A percentile compares a stretch with the other conserved stretches of the same genome.
Evolutionary conservation across 495 filamentous ascomycete genomes (phyloP).

Genomic region (Xylaria sp.): DNA sequence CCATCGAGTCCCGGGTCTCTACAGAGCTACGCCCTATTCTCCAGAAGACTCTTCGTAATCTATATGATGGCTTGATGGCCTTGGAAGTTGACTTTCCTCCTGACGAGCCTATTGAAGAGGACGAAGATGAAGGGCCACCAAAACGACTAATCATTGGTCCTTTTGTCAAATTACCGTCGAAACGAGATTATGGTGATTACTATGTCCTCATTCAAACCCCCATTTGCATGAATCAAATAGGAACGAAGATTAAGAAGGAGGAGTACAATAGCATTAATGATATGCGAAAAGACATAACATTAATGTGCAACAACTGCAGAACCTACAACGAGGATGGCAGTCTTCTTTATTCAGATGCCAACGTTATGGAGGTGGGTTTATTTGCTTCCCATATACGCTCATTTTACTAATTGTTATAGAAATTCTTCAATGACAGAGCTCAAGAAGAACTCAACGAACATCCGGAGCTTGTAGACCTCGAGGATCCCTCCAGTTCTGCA

Average conservation of each 20-base stretch:
- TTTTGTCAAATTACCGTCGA: conserved; percentile 90
- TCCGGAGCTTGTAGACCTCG: conserved; percentile 76
- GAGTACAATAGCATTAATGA: conserved; percentile 83
- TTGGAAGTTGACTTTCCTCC: conserved; percentile 69
- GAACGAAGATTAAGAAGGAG: conserved; percentile 90
- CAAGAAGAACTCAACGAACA: conserved; percentile 72
- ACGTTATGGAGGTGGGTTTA: conserved; percentile 83
- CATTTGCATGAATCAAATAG: conserved; percentile 92
- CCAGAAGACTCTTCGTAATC: conserved; percentile 74
- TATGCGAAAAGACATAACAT: conserved; percentile 80
- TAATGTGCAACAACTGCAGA: conserved; percentile 87
- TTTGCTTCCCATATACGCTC: background rate
- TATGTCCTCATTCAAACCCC: conserved; percentile 90
- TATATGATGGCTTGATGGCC: conserved; percentile 80
- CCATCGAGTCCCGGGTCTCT: conserved; percentile 41
- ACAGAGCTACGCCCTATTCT: conserved; percentile 65
- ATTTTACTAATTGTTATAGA: conserved; percentile 50
- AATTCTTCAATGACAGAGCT: conserved; percentile 70
- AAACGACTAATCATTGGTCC: conserved; percentile 88
- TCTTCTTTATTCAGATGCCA: conserved; percentile 88
- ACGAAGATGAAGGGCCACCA: conserved; percentile 47
- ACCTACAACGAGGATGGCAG: conserved; percentile 97
- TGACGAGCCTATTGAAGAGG: conserved; percentile 66
- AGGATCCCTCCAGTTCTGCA: conserved; percentile 65
- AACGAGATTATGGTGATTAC: conserved; percentile 87